phyloP scores from a whole-genome alignment of 345 rosid genomes.

The Citrus reticulata region DNA sequence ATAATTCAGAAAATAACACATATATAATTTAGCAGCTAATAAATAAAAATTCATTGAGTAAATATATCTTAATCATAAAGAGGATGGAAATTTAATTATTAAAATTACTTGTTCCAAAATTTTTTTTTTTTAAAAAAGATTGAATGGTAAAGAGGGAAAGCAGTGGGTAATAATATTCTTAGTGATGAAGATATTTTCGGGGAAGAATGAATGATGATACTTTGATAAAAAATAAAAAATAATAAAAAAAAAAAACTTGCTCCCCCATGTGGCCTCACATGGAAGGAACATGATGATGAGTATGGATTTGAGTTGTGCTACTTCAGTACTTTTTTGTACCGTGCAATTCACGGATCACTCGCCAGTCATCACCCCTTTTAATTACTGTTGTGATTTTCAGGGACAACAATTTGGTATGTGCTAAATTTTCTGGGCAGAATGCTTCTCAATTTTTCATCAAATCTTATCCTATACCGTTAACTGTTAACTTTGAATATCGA shows the following conservation, averaged over 20 bases:
- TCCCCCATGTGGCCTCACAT: conserved; percentile 22
- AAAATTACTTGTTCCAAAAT: no score
- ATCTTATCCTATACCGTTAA: background rate
- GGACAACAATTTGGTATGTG: background rate
- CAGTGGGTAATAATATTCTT: background rate
- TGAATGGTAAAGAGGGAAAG: background rate
- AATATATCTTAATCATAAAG: no score
- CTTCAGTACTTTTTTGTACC: background rate
- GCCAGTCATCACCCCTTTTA: no score
- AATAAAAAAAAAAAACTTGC: background rate
- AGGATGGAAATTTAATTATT: no score
- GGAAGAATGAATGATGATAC: background rate
- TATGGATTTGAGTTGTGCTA: background rate
- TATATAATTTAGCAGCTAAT: no score
- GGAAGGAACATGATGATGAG: conserved; percentile 8
- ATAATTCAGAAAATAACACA: no score
- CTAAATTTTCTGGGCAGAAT: background rate
- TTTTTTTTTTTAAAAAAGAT: no score
- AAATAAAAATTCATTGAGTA: no score
- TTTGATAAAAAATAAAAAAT: background rate
- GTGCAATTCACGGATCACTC: background rate
- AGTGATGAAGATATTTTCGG: background rate
- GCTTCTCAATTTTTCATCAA: background rate
- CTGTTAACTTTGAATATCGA: background rate
- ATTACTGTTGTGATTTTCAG: background rate